These are phyloP conservation scores for Jasminum sambac DNA, from an alignment of 257 asterid species.

Conservation along the genomic window DNA sequence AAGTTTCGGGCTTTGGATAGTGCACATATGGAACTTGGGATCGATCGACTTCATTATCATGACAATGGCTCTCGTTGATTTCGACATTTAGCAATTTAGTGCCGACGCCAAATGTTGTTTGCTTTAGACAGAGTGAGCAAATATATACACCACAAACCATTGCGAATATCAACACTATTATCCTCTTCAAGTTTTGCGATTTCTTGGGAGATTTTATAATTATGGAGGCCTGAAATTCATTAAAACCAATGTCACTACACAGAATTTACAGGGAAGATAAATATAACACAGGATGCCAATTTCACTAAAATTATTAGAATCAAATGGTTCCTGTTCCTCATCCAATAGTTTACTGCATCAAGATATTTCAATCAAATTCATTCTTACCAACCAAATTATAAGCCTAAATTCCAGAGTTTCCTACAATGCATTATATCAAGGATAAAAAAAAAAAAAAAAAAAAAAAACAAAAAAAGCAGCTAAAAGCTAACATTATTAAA, in stretches of 20 bases:
- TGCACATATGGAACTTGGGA: constrained; percentile 63
- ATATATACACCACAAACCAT: constrained; percentile 73
- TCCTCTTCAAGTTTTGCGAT: constrained; percentile 63
- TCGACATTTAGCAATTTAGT: constrained; percentile 35
- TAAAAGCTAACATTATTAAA: no score
- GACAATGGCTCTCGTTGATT: constrained; percentile 41
- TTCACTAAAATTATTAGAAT: neutral
- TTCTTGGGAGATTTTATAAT: constrained; percentile 75
- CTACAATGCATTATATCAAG: no score
- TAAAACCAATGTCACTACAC: neutral
- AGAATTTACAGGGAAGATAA: neutral
- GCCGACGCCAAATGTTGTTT: constrained; percentile 40
- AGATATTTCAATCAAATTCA: neutral
- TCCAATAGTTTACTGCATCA: neutral
- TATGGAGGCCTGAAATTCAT: constrained; percentile 49
- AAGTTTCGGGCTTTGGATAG: constrained; percentile 82
- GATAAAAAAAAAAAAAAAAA: no score
- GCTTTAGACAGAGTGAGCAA: constrained; percentile 70
- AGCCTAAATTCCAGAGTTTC: neutral
- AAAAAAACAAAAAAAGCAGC: no score
- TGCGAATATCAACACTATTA: constrained; percentile 60
- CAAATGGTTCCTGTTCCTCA: neutral
- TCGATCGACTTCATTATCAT: constrained; percentile 35
- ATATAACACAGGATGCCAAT: neutral
- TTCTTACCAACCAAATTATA: neutral